These are phyloP conservation scores for Blastomyces parvus DNA, from an alignment of 2,329 filamentous ascomycete species.

Conservation along the genomic window DNA sequence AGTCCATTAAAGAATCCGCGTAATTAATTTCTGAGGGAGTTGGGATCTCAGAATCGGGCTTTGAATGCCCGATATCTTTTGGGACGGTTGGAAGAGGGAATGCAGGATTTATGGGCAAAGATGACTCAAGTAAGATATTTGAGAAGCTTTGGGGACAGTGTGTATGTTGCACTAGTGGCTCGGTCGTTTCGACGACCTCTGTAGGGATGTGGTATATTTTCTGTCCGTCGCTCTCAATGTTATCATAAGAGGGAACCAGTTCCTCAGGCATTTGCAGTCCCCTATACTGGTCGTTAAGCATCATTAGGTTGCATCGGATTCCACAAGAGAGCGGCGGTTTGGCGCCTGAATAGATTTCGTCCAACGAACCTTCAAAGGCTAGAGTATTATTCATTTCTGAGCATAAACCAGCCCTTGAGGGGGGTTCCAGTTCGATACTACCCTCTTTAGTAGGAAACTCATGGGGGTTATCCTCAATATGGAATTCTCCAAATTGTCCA, in stretches of 20 bases:
- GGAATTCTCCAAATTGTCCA: background rate
- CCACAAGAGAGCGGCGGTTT: slow-evolving; percentile 18
- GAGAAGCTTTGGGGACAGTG: background rate
- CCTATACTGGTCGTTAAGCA: slow-evolving; percentile 5
- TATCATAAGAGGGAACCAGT: background rate
- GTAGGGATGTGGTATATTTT: background rate
- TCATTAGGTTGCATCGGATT: slow-evolving; percentile 10
- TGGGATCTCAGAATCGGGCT: slow-evolving; percentile 6
- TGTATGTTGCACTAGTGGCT: background rate
- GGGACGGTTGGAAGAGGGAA: slow-evolving; percentile 6
- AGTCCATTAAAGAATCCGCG: background rate
- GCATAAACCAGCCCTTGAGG: slow-evolving; percentile 9
- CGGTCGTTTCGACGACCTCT: background rate
- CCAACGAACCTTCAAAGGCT: background rate
- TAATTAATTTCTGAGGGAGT: slow-evolving; percentile 1
- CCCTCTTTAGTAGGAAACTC: slow-evolving; percentile 10
- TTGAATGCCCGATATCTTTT: background rate
- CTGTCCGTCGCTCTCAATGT: background rate
- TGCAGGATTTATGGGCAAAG: slow-evolving; percentile 15
- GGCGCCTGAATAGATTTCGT: slow-evolving; percentile 21
- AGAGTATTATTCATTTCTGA: slow-evolving; percentile 12
- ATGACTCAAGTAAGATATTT: slow-evolving; percentile 4
- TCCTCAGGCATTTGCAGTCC: background rate
- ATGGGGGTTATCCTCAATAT: background rate
- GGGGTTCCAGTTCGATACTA: slow-evolving; percentile 18